Evolutionary conservation across 768 basidiomycete genomes (phyloP), one percentile per base, ranked within the genome.

Genomic region (Amanita jacksonii): DNA sequence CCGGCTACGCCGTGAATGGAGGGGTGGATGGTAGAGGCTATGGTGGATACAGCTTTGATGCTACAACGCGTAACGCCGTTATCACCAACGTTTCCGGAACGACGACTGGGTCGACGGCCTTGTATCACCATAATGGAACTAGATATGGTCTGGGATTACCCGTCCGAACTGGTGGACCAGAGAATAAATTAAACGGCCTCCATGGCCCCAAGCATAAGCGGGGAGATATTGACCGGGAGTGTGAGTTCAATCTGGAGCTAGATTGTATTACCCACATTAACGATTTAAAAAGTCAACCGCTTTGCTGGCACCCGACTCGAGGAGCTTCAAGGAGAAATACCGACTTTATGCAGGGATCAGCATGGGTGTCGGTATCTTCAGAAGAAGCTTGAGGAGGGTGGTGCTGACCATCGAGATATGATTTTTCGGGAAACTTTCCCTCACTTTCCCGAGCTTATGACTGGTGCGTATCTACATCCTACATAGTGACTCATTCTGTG

Each of bases 381-480:
- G 66, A 98, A 98, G 79, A 97, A 98, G 65, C 74, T 99, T 19
- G 96, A 99, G 61, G 96, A 99, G 58, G 89, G 88, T 44, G 78
- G 85, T 47, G 76, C 94, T 4, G 93, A 94, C 60, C 93, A 99
- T 63, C 79, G 96, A 42, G 96, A 99, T 57, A 93, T 98, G 87
- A 99, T 99, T 60, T 99, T 97, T 76, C 78, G 86, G 48, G 96
- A 99, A 69, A 97, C 94, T 1, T 98, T 94, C 56, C 82, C 85
- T 36, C 93, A 98, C 57, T 97, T 98, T 56, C 87, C 94, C 38
- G 96, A 98, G 53, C 74, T 99, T 49, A 99, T 99, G 96, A 98
- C 91, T 24, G 89, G 87, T 87, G 38, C 20, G 28, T 15, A 8
- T 24, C 8, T 15, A 48, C 23, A 73, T 58, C 32, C 38, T 38